Percentiles rank a stretch among this genome's conserved stretches.
Conservation (phyloP, 495 filamentous ascomycete species). For the Lasiosphaeriaceae sp. region DNA sequence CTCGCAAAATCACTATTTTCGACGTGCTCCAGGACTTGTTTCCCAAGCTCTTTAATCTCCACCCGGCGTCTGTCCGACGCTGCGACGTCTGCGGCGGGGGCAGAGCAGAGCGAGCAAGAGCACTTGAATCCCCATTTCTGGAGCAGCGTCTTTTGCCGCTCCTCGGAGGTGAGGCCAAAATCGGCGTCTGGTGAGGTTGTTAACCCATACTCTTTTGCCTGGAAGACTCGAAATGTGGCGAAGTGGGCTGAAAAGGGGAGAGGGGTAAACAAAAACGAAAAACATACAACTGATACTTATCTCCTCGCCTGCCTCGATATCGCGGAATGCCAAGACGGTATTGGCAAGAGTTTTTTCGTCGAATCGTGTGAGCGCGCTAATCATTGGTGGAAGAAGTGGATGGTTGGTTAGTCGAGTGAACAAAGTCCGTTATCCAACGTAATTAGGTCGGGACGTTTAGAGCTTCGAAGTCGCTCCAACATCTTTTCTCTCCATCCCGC, state of each 20-base stretch:
- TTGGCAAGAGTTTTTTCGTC: constrained; percentile 8
- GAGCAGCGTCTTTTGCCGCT: constrained; percentile 22
- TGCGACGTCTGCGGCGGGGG: constrained; percentile 12
- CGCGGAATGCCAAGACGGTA: constrained; percentile 29
- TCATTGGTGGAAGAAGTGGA: no score
- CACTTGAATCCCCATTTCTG: constrained; percentile 35
- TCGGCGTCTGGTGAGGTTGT: constrained; percentile 19
- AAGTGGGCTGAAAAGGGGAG: neutral
- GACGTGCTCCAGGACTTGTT: constrained; percentile 20
- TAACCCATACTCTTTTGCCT: no score
- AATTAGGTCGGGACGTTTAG: no score
- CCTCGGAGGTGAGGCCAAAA: constrained; percentile 25
- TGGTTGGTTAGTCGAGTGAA: no score
- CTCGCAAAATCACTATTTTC: constrained; percentile 11
- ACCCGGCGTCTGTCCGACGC: constrained; percentile 25
- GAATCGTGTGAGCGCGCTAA: constrained; percentile 28
- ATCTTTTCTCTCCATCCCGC: no score
- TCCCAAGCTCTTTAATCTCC: constrained; percentile 20
- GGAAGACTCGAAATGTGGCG: no score
- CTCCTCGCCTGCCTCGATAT: constrained; percentile 31
- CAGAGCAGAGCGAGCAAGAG: constrained; percentile 30
- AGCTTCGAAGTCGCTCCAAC: no score
- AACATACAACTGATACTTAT: constrained; percentile 36
- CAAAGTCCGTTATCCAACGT: no score
- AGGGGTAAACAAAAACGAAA: neutral